Evolutionary conservation across 805 yeast genomes (phyloP), one percentile per base, ranked within the genome.

Genomic region (Zygosaccharomyces gambellarensis): DNA sequence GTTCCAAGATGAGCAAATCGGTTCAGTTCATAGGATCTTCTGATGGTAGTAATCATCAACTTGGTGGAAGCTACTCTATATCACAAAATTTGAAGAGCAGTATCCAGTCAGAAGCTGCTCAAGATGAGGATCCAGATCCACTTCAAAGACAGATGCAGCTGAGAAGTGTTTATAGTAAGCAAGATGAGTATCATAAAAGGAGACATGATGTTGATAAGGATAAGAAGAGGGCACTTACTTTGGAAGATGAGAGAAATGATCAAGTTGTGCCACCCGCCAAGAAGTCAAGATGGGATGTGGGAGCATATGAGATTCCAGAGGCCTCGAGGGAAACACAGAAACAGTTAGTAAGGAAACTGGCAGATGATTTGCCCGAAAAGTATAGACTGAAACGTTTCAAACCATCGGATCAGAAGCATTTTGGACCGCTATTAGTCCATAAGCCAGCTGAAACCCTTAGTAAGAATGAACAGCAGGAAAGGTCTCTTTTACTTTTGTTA

Each of bases 401-500:
- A 57, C 83, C 81, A 31, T 80, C 81, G 36, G 97, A 90, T 63
- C 71, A 78, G 63, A 79, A 79, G 61, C 78, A 83, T 59, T 90
- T 90, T 65, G 83, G 85, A 0, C 78, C 79, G 52, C 73, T 87
- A 8, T 62, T 82, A 2, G 68, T 64, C 25, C 56, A 59, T 28
- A 64, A 59, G 22, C 52, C 60, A 1, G 67, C 69, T 23, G 61
- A 66, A 1, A 66, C 66, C 1, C 52, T 80, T 22, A 64, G 81
- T 0, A 49, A 68, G 0, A 82, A 77, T 3, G 92, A 85, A 52
- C 67, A 71, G 39, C 76, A 76, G 43, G 90, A 85, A 55, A 66
- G 80, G 7, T 75, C 76, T 45, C 79, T 87, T 21, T 72, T 86
- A 79, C 76, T 76, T 40, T 68, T 88, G 23, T 68, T 92, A 17